Percentiles rank a stretch among this genome's conserved stretches.
phyloP scores from a whole-genome alignment of 1,139 yeast genomes.

The Taphrina pruni region DNA sequence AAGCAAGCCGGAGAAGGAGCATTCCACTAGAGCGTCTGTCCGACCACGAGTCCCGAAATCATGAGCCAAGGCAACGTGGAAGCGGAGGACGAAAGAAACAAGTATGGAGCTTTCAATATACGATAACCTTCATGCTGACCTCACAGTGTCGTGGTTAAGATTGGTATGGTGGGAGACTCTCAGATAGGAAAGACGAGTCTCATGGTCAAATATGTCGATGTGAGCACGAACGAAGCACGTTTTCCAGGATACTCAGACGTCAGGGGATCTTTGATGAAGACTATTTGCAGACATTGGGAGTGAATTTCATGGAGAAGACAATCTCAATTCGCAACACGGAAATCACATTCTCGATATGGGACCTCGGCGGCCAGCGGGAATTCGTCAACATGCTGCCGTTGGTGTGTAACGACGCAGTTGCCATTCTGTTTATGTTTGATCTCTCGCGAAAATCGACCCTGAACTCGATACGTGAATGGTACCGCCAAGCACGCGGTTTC shows the following conservation, averaged over 20 bases:
- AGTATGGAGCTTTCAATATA: background rate
- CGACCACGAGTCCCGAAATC: background rate
- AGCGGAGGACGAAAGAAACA: conserved; percentile 33
- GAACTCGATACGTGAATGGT: conserved; percentile 92
- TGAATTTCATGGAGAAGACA: conserved; percentile 91
- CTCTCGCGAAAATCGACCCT: conserved; percentile 84
- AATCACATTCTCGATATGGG: conserved; percentile 93
- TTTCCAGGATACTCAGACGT: conserved; percentile 47
- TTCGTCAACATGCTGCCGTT: conserved; percentile 95
- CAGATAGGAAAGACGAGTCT: conserved; percentile 97
- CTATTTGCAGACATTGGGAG: conserved; percentile 61
- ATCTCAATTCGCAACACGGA: conserved; percentile 86
- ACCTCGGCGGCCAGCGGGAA: conserved; percentile 94
- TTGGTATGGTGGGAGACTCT: conserved; percentile 95
- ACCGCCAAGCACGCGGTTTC: conserved; percentile 87
- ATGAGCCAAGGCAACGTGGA: conserved; percentile 27
- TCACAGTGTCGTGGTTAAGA: conserved; percentile 72
- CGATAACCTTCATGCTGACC: background rate
- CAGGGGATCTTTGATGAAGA: conserved; percentile 38
- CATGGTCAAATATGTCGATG: conserved; percentile 97
- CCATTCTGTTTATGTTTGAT: conserved; percentile 90
- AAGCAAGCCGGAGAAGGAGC: background rate
- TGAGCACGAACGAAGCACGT: conserved; percentile 77
- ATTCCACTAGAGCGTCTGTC: background rate
- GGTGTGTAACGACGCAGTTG: conserved; percentile 93